phyloP scores from a whole-genome alignment of 768 basidiomycete species.

The Leccinum variicolor region DNA sequence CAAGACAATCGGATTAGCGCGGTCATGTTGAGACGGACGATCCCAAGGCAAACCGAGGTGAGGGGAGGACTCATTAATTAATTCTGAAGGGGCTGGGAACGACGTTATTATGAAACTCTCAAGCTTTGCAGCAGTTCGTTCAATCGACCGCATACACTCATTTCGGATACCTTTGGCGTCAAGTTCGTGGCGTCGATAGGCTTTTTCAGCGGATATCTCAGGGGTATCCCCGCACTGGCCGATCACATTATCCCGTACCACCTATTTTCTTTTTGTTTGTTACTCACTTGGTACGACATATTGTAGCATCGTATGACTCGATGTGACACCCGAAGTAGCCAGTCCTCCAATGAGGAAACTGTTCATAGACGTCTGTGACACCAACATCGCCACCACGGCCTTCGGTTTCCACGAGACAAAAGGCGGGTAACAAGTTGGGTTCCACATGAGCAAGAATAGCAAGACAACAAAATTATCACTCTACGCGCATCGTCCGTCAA shows the following conservation, averaged over 20 bases:
- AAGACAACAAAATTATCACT: neutral
- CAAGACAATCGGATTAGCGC: too few species aligned
- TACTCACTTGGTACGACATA: neutral
- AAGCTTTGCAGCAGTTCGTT: too few species aligned
- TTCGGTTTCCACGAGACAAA: neutral
- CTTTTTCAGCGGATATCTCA: neutral
- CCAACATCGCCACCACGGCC: neutral
- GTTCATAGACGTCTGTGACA: too few species aligned
- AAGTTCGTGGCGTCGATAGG: too few species aligned
- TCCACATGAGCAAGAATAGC: neutral
- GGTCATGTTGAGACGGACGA: too few species aligned
- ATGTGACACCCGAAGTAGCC: neutral
- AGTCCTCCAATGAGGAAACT: neutral
- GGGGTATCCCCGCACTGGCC: neutral
- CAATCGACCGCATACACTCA: too few species aligned
- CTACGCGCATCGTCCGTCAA: constrained; percentile 7
- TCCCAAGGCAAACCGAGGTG: too few species aligned
- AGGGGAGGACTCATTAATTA: too few species aligned
- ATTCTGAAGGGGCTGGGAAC: too few species aligned
- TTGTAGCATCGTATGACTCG: neutral
- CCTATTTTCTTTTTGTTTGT: neutral
- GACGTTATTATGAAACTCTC: too few species aligned
- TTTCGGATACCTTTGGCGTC: too few species aligned
- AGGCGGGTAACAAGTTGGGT: neutral
- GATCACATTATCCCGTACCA: neutral